Evolutionary conservation across 441 rosid species (phyloP).

Genomic region (Gossypium trilobum): DNA sequence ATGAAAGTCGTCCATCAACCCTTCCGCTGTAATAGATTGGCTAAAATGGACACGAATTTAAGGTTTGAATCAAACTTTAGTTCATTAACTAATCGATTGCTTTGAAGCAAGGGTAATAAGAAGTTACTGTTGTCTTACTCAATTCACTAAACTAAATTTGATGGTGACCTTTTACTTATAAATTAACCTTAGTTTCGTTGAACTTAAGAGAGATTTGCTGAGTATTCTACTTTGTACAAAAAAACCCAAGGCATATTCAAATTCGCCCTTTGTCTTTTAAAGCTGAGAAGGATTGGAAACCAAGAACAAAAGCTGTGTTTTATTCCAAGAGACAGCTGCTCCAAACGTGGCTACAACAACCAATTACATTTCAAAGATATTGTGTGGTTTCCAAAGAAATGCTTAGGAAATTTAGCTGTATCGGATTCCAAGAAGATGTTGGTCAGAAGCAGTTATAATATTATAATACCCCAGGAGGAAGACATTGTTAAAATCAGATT

Average conservation of each 20-base stretch:
- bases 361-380: not conserved
- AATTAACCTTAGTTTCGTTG: not conserved
- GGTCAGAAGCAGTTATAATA: not conserved
- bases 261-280: not conserved
- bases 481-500: not conserved
- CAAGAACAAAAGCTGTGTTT: conserved; percentile 15
- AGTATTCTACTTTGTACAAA: not conserved
- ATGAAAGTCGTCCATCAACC: not conserved
- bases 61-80: not conserved
- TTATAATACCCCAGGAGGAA: not conserved
- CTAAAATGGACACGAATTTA: not conserved
- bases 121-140: not conserved
- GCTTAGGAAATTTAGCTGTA: not conserved
- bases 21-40: not conserved
- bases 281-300: not conserved
- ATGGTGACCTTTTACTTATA: not conserved
- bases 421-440: not conserved
- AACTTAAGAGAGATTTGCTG: not conserved
- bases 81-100: conserved; percentile 3
- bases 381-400: conserved; percentile 13
- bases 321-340: conserved; percentile 23
- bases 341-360: conserved; percentile 40
- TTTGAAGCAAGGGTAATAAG: conserved; percentile 4
- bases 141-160: not conserved
- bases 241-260: not conserved